Conservation (phyloP, 2,329 filamentous ascomycete species). For the Tolypocladium inflatum region DNA sequence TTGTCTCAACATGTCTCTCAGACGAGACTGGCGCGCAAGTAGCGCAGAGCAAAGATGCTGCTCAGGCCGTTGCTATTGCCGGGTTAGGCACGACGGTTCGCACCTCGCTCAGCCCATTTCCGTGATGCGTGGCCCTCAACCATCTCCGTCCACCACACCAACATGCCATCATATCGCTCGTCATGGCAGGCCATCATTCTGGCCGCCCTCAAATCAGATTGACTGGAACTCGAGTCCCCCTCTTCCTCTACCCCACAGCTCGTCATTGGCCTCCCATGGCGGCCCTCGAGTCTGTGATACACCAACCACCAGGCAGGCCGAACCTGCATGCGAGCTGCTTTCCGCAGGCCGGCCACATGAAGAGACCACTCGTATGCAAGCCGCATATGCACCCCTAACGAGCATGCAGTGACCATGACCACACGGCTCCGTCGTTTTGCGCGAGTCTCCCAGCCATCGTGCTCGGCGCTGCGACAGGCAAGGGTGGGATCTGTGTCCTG, state of each 20-base stretch:
- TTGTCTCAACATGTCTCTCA: not conserved
- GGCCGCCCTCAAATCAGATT: not conserved
- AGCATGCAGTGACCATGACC: not conserved
- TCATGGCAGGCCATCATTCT: not conserved
- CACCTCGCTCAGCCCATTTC: not conserved
- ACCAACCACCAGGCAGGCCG: not conserved
- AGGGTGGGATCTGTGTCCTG: not conserved
- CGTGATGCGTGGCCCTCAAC: not conserved
- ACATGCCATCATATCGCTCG: not conserved
- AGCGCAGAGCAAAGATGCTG: not conserved
- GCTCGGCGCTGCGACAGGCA: not conserved
- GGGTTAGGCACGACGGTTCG: not conserved
- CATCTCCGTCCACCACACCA: not conserved
- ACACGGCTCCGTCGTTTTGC: not conserved
- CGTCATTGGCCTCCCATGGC: not conserved
- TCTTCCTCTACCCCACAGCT: constrained; percentile 1
- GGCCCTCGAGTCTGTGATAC: not conserved
- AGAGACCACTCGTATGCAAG: not conserved
- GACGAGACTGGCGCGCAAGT: not conserved
- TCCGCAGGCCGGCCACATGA: not conserved
- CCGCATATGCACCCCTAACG: not conserved
- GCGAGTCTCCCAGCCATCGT: not conserved
- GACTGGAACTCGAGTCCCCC: not conserved
- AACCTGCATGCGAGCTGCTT: not conserved
- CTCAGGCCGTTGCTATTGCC: not conserved